phyloP scores from a whole-genome alignment of 2,329 filamentous ascomycete species.

The Canariomyces notabilis region DNA sequence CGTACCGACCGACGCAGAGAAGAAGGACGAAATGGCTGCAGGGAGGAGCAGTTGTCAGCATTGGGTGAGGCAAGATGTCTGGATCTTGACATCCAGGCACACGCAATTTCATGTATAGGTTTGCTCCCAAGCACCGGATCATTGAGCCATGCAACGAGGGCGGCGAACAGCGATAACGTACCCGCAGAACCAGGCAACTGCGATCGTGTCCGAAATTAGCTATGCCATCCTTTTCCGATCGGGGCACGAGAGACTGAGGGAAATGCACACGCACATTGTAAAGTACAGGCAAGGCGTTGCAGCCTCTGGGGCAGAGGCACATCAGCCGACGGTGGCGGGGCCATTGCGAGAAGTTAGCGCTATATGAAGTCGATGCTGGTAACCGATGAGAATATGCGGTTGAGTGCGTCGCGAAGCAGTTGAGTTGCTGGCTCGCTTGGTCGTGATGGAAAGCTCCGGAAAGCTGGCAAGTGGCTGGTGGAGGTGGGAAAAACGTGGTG shows the following conservation, averaged over 20 bases:
- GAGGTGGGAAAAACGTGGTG: slow-evolving; percentile 17
- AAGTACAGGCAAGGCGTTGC: slow-evolving; percentile 73
- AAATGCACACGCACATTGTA: slow-evolving; percentile 69
- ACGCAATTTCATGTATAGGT: too few relatives aligned
- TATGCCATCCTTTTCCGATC: slow-evolving; percentile 13
- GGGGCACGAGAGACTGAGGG: background rate
- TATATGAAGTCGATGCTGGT: slow-evolving; percentile 1
- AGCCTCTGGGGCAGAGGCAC: slow-evolving; percentile 71
- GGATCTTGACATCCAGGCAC: slow-evolving; percentile 1
- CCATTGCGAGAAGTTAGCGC: slow-evolving; percentile 43
- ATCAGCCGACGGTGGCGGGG: slow-evolving; percentile 66
- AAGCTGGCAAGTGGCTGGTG: slow-evolving; percentile 19
- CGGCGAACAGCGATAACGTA: slow-evolving; percentile 50
- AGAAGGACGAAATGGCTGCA: slow-evolving; percentile 80
- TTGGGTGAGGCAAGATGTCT: background rate
- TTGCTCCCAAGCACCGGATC: too few relatives aligned
- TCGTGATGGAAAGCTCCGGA: slow-evolving; percentile 8
- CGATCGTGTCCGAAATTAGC: slow-evolving; percentile 32
- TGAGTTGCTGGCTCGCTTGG: background rate
- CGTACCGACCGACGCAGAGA: slow-evolving; percentile 75
- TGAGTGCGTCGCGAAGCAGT: slow-evolving; percentile 5
- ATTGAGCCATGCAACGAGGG: background rate
- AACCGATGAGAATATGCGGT: background rate
- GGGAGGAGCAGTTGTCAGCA: slow-evolving; percentile 7
- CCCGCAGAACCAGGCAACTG: slow-evolving; percentile 77